These are phyloP conservation scores for Mycena filopes DNA, from an alignment of 768 basidiomycete genomes.

Conservation along the genomic window DNA sequence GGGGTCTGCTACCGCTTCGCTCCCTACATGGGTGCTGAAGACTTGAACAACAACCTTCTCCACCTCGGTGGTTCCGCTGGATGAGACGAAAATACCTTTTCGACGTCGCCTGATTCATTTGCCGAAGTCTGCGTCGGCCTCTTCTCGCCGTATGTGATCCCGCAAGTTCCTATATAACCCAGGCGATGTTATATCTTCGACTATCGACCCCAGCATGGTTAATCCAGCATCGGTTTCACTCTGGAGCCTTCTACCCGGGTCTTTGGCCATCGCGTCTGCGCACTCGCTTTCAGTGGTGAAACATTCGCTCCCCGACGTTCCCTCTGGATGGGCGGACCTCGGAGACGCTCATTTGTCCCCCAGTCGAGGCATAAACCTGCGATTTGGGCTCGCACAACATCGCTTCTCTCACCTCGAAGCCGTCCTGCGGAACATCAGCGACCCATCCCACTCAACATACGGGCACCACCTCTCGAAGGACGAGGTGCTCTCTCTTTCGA, in stretches of 20 bases:
- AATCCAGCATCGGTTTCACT: neutral
- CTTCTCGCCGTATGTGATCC: too few relatives aligned
- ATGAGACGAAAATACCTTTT: too few relatives aligned
- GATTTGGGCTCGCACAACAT: slow-evolving; percentile 48
- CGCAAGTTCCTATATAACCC: too few relatives aligned
- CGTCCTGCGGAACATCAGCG: slow-evolving; percentile 45
- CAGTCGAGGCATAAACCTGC: slow-evolving; percentile 42
- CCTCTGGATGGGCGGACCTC: slow-evolving; percentile 26
- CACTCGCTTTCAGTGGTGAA: slow-evolving; percentile 11
- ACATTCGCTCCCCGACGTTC: slow-evolving; percentile 23
- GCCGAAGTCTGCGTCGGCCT: too few relatives aligned
- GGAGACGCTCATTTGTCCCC: slow-evolving; percentile 5
- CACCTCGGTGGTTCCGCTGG: too few relatives aligned
- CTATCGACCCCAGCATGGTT: neutral
- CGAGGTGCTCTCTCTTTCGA: slow-evolving; percentile 54
- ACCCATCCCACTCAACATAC: slow-evolving; percentile 46
- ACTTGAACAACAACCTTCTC: too few relatives aligned
- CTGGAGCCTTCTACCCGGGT: slow-evolving; percentile 7
- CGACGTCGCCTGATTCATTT: too few relatives aligned
- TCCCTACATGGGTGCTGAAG: too few relatives aligned
- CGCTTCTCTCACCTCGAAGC: slow-evolving; percentile 43
- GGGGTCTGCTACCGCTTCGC: too few relatives aligned
- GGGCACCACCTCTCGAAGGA: slow-evolving; percentile 52
- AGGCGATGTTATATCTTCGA: too few relatives aligned
- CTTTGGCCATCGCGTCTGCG: neutral